Conservation (phyloP, 116 monocot genomes). For the Papilionanthe hybrid region DNA sequence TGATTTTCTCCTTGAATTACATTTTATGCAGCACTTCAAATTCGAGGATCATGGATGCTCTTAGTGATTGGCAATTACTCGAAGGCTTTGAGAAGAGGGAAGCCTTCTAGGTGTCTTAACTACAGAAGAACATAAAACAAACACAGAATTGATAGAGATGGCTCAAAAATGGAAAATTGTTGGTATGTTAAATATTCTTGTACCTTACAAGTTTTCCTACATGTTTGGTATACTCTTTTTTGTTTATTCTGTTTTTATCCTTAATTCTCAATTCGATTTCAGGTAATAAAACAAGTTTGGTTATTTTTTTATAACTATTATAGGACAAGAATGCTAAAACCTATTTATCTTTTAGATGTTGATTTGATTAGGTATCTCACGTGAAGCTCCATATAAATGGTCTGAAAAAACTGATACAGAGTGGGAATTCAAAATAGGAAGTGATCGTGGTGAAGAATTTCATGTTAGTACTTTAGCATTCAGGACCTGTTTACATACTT, state of each 20-base stretch:
- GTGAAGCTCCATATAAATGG: slow-evolving; percentile 76
- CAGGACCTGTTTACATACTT: background rate
- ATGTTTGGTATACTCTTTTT: slow-evolving; percentile 2
- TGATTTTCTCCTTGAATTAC: slow-evolving; percentile 7
- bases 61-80: slow-evolving; percentile 92
- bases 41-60: slow-evolving; percentile 76
- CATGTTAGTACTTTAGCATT: slow-evolving; percentile 43
- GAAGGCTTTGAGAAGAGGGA: slow-evolving; percentile 88
- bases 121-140: slow-evolving; percentile 74
- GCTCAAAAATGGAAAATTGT: slow-evolving; percentile 90
- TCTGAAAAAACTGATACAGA: slow-evolving; percentile 38
- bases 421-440: slow-evolving; percentile 71
- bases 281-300: background rate
- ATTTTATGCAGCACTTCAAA: slow-evolving; percentile 64
- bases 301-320: background rate
- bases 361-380: slow-evolving; percentile 92
- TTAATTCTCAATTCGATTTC: slow-evolving; percentile 1
- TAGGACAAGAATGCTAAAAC: background rate
- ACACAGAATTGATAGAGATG: slow-evolving; percentile 67
- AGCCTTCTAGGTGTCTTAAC: slow-evolving; percentile 93
- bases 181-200: slow-evolving; percentile 41
- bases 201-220: background rate
- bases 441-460: slow-evolving; percentile 24
- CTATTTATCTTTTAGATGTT: slow-evolving; percentile 44
- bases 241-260: background rate